Conservation (phyloP, 441 rosid species). For the Gossypium gossypioides region DNA sequence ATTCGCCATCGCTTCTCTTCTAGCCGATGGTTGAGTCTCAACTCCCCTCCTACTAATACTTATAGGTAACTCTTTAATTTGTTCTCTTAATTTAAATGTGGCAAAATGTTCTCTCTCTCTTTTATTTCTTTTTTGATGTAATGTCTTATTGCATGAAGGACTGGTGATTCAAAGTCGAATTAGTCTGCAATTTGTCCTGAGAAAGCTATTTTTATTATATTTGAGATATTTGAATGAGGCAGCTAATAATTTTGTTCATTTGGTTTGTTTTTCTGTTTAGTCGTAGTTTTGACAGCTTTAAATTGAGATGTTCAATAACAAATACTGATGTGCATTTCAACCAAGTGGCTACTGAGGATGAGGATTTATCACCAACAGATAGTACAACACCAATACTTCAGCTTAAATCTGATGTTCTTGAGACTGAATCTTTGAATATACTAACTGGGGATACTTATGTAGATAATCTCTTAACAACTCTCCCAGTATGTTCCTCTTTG, state of each 20-base stretch:
- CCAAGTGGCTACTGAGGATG: slow-evolving; percentile 37
- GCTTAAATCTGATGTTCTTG: slow-evolving; percentile 45
- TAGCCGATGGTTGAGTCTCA: slow-evolving; percentile 51
- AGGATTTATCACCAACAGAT: slow-evolving; percentile 31
- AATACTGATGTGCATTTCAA: slow-evolving; percentile 45
- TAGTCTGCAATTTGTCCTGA: neutral
- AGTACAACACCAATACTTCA: slow-evolving; percentile 52
- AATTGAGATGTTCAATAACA: slow-evolving; percentile 48
- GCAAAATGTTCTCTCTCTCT: neutral
- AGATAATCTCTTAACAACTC: slow-evolving; percentile 55
- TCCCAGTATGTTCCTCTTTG: slow-evolving; percentile 48
- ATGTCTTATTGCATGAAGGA: neutral
- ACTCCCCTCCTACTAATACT: slow-evolving; percentile 13
- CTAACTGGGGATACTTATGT: slow-evolving; percentile 49
- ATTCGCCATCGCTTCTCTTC: slow-evolving; percentile 52
- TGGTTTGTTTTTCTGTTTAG: neutral
- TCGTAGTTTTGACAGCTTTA: slow-evolving; percentile 32
- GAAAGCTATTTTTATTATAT: neutral
- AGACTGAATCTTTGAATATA: slow-evolving; percentile 47
- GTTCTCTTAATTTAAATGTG: neutral
- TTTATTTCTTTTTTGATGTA: neutral
- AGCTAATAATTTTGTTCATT: neutral
- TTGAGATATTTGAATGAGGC: neutral
- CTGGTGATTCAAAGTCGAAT: neutral
- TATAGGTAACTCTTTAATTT: neutral